A percentile compares a stretch with the other conserved stretches of the same genome.
Conservation (phyloP, 2,329 filamentous ascomycete species). For the Gyromitra esculenta region DNA sequence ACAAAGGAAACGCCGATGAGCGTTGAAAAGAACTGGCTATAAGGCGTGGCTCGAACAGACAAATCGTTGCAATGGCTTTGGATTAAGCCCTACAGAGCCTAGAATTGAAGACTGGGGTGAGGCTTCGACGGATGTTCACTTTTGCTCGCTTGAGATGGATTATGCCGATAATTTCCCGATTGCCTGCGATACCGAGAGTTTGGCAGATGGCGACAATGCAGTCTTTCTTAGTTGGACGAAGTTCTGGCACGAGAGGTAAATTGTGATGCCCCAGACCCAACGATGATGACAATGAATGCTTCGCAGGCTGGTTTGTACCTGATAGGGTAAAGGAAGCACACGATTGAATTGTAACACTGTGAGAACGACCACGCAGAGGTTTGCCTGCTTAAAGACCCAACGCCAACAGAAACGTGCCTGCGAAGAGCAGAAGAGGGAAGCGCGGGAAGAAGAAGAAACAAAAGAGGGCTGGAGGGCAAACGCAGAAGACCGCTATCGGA, state of each 20-base stretch:
- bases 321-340: slow-evolving; percentile 50
- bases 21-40: slow-evolving; percentile 47
- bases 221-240: slow-evolving; percentile 44
- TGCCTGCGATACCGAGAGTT: slow-evolving; percentile 48
- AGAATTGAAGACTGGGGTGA: slow-evolving; percentile 29
- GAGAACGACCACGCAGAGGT: slow-evolving; percentile 46
- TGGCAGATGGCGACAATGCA: slow-evolving; percentile 51
- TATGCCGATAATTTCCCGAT: slow-evolving; percentile 46
- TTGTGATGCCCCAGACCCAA: slow-evolving; percentile 41
- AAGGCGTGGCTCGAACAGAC: slow-evolving; percentile 34
- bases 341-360: slow-evolving; percentile 49
- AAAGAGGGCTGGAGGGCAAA: slow-evolving; percentile 51
- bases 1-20: slow-evolving; percentile 51
- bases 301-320: slow-evolving; percentile 36
- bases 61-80: slow-evolving; percentile 45
- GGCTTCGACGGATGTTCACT: slow-evolving; percentile 44
- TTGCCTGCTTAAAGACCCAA: slow-evolving; percentile 34
- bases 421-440: slow-evolving; percentile 46
- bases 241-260: slow-evolving; percentile 42
- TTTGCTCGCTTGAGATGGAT: slow-evolving; percentile 47
- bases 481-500: slow-evolving; percentile 51
- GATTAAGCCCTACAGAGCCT: slow-evolving; percentile 42
- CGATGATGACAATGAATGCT: slow-evolving; percentile 34
- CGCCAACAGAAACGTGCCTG: slow-evolving; percentile 37
- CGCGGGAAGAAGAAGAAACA: slow-evolving; percentile 49